A percentile compares a stretch with the other conserved stretches of the same genome.
Conservation (phyloP, 2,329 filamentous ascomycete species). For the Pseudogymnoascus sp. region DNA sequence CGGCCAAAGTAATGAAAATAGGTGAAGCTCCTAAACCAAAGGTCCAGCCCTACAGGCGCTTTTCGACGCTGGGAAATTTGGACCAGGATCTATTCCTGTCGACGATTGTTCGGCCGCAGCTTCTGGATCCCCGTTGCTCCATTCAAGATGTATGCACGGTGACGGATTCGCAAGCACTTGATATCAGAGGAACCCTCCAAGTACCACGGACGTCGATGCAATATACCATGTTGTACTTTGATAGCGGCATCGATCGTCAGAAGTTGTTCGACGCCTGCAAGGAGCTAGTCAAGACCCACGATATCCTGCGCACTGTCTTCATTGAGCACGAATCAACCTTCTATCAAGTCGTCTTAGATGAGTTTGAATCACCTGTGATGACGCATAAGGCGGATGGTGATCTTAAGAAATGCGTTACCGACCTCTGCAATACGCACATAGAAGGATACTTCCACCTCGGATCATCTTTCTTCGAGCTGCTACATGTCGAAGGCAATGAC, state of each 20-base stretch:
- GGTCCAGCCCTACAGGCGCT: conserved; percentile 28
- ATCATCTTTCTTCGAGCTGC: conserved; percentile 31
- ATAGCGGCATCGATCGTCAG: conserved; percentile 23
- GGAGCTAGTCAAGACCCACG: conserved; percentile 26
- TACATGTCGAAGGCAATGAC: conserved; percentile 19
- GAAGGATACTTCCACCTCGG: conserved; percentile 32
- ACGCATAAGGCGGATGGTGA: conserved; percentile 23
- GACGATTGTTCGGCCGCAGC: conserved; percentile 30
- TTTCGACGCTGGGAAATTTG: conserved; percentile 29
- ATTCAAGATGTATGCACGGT: conserved; percentile 34
- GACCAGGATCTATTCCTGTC: conserved; percentile 30
- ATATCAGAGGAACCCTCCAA: conserved; percentile 34
- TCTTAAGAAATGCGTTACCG: conserved; percentile 27
- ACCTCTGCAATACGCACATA: conserved; percentile 30
- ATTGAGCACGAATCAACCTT: conserved; percentile 29
- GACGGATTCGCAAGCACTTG: conserved; percentile 34
- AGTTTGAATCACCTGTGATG: conserved; percentile 28
- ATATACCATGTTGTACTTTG: conserved; percentile 32
- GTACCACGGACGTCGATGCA: conserved; percentile 32
- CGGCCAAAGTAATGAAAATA: conserved; percentile 28
- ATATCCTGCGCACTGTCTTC: conserved; percentile 35
- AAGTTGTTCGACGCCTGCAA: conserved; percentile 27
- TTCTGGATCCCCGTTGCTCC: conserved; percentile 32
- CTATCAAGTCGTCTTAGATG: conserved; percentile 31
- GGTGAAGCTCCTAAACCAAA: conserved; percentile 20